Conservation (phyloP, 768 basidiomycete species). For the Calocera cornea region DNA sequence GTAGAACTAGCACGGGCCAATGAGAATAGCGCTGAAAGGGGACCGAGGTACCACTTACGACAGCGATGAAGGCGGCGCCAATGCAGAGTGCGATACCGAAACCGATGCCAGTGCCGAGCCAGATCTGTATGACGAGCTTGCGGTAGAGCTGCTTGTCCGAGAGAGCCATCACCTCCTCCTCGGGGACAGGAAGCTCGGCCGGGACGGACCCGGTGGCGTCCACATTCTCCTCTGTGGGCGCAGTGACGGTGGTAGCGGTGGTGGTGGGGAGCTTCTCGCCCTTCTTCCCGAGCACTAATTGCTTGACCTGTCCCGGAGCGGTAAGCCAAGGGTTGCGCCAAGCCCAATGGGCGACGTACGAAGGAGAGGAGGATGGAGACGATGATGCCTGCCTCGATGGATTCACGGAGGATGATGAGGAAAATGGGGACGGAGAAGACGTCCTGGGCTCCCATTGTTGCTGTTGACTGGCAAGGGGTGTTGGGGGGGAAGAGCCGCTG, state of each 20-base stretch:
- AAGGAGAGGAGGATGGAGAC: slow-evolving; percentile 32
- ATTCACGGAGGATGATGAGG: slow-evolving; percentile 32
- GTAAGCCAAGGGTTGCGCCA: too few species aligned
- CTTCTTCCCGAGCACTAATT: neutral
- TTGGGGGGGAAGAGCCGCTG: neutral
- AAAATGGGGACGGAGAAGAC: slow-evolving; percentile 24
- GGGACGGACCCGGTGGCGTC: neutral
- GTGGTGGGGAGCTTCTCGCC: neutral
- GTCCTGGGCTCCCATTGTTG: slow-evolving; percentile 13
- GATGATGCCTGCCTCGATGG: slow-evolving; percentile 31
- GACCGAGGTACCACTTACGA: slow-evolving; percentile 29
- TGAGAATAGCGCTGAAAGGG: neutral
- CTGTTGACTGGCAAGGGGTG: too few species aligned
- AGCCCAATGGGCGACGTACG: slow-evolving; percentile 14
- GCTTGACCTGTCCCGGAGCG: neutral
- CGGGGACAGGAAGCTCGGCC: neutral
- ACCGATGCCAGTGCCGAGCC: slow-evolving; percentile 59
- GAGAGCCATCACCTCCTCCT: neutral
- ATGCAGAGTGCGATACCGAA: slow-evolving; percentile 65
- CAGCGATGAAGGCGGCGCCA: slow-evolving; percentile 82
- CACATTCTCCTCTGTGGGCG: neutral
- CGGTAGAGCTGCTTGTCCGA: neutral
- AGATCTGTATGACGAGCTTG: slow-evolving; percentile 37
- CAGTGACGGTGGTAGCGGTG: neutral
- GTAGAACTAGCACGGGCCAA: neutral